These are phyloP conservation scores for Naganishia liquefaciens DNA, from an alignment of 1,284 basidiomycete species.

Conservation along the genomic window DNA sequence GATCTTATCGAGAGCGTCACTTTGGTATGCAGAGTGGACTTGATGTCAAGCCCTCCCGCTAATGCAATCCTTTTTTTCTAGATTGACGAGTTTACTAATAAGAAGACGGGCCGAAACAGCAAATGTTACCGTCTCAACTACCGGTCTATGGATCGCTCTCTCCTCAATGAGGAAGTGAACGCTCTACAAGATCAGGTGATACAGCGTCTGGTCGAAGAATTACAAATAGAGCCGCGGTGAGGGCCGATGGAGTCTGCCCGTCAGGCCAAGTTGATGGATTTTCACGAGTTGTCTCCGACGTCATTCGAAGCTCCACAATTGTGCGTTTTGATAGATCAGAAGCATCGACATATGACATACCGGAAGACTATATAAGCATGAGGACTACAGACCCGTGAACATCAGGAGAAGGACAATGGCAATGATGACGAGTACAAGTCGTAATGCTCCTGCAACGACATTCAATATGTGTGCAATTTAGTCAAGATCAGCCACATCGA, in stretches of 20 bases:
- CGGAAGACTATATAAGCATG: no score
- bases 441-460: not conserved
- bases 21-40: slow-evolving; percentile 64
- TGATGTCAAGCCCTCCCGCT: not conserved
- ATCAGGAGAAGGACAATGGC: not conserved
- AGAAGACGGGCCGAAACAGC: slow-evolving; percentile 77
- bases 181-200: slow-evolving; percentile 63
- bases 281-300: no score
- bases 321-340: no score
- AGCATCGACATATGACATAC: no score
- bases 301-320: no score
- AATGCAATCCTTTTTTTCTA: slow-evolving; percentile 46
- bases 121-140: slow-evolving; percentile 92
- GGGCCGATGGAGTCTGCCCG: not conserved
- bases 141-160: slow-evolving; percentile 93
- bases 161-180: slow-evolving; percentile 90
- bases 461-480: not conserved
- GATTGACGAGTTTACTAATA: slow-evolving; percentile 92
- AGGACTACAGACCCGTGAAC: not conserved
- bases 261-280: no score
- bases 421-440: not conserved
- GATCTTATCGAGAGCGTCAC: slow-evolving; percentile 90
- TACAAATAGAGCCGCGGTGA: slow-evolving; percentile 57
- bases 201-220: slow-evolving; percentile 52
- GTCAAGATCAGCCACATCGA: not conserved